Evolutionary conservation across 2,329 filamentous ascomycete species (phyloP), one percentile per base, ranked within the genome.

Genomic region (Lachnellula cervina): DNA sequence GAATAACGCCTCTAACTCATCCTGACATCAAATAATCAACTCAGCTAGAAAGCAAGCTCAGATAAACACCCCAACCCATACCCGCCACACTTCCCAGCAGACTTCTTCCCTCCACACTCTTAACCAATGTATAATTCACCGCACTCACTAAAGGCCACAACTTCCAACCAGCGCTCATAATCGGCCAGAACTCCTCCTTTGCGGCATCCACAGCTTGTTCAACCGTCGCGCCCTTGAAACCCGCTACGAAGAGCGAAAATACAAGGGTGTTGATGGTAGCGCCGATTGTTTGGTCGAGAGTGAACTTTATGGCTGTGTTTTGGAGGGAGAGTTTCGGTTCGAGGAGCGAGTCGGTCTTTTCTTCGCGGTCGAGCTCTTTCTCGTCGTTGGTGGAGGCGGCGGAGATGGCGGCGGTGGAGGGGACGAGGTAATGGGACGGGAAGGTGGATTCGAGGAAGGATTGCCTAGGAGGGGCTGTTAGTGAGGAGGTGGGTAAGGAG

Each of bases 391-490:
- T 66, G 49, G 72, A 70, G 44, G 74, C 73, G 21, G 74, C 72
- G 16, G 66, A 64, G 49, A 76, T 64, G 21, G 76, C 72, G 19
- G 62, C 52, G 5, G 72, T 69, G 2, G 76, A 72, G n/a, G 76
- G 70, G 3, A 69, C 57, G 51, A 79, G 78, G 35, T 62, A 60
- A 63, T 82, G 80, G 0, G 87, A 86, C 0, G 91, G 91, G 67
- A 90, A 95, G 3, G 77, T 73, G 5, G 80, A 75, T 72, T 96
- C 91, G 51, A 96, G 79, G 68, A 81, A 89, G 42, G 83, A 80
- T 77, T 96, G 91, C 81, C 81, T 84, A n/a, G 34, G 21, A 11
- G 35, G 21, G 19, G n/a, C 25, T 55, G n/a, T 19, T n/a, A n/a
- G n/a, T 58, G 51, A 45, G 34, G 11, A 11, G 21, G 42, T 21